phyloP scores from a whole-genome alignment of 2,329 filamentous ascomycete genomes.

The Fusarium metavorans region DNA sequence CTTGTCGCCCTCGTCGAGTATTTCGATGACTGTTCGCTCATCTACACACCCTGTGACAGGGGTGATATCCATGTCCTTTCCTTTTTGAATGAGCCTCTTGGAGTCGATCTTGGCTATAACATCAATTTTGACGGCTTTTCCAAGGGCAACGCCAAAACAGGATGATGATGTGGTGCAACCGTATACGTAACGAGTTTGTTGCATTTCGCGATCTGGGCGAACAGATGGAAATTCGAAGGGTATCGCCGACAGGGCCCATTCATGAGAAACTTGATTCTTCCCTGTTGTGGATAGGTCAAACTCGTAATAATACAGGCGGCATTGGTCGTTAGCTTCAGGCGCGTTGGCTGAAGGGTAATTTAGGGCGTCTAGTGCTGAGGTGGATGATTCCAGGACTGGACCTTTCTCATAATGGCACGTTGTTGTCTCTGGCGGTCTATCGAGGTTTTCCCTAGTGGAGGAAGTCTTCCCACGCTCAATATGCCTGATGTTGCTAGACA shows the following conservation, averaged over 20 bases:
- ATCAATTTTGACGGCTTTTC: slow-evolving; percentile 75
- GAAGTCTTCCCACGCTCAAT: no score
- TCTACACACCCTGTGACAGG: slow-evolving; percentile 73
- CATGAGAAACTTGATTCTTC: slow-evolving; percentile 62
- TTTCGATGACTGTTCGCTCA: slow-evolving; percentile 62
- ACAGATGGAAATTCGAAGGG: slow-evolving; percentile 77
- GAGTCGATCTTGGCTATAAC: slow-evolving; percentile 73
- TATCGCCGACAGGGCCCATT: slow-evolving; percentile 74
- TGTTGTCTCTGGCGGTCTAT: rapidly evolving
- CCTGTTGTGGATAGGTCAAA: slow-evolving; percentile 59
- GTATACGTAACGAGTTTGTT: slow-evolving; percentile 70
- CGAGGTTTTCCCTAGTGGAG: rapidly evolving
- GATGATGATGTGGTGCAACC: slow-evolving; percentile 72
- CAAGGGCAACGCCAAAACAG: slow-evolving; percentile 70
- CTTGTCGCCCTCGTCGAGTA: slow-evolving; percentile 58
- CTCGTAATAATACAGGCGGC: slow-evolving; percentile 76
- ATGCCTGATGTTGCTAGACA: rapidly evolving
- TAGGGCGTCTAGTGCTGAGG: rapidly evolving
- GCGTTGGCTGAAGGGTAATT: slow-evolving; percentile 30
- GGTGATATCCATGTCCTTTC: slow-evolving; percentile 57
- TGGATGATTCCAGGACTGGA: neutral
- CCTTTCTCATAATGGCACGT: slow-evolving; percentile 2
- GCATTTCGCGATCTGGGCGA: slow-evolving; percentile 67
- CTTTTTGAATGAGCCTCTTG: slow-evolving; percentile 63
- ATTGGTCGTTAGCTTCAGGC: slow-evolving; percentile 71